Percentiles rank a stretch among this genome's conserved stretches.
phyloP scores from a whole-genome alignment of 2,329 filamentous ascomycete genomes.

The Myriosclerotinia scirpicola region DNA sequence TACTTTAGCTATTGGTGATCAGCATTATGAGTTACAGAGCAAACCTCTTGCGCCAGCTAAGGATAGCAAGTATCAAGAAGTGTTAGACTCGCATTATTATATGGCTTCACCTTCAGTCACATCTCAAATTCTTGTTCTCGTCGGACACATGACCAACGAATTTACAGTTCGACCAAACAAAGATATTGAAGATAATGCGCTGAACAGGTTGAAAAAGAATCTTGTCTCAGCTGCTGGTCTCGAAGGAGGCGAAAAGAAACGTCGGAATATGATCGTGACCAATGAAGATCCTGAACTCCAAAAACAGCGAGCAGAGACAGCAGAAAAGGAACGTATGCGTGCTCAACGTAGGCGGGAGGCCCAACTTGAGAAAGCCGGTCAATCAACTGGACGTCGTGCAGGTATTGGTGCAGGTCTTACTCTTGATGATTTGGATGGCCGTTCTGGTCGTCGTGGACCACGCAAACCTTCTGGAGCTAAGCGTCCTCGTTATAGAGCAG shows the following conservation, averaged over 20 bases:
- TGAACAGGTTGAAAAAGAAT: conserved; percentile 65
- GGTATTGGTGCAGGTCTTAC: conserved; percentile 57
- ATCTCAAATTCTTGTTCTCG: conserved; percentile 67
- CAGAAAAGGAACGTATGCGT: conserved; percentile 71
- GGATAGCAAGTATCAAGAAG: conserved; percentile 57
- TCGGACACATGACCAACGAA: conserved; percentile 74
- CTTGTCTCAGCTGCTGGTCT: conserved; percentile 62
- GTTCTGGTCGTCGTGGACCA: conserved; percentile 49
- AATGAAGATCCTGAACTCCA: conserved; percentile 74
- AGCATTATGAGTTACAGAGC: conserved; percentile 72
- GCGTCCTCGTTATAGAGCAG: conserved; percentile 57
- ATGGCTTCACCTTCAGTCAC: conserved; percentile 69
- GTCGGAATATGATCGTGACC: conserved; percentile 67
- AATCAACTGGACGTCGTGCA: conserved; percentile 43
- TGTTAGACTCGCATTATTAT: conserved; percentile 74
- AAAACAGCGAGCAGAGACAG: conserved; percentile 70
- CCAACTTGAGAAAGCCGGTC: conserved; percentile 57
- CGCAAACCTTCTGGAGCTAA: conserved; percentile 54
- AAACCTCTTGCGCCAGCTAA: conserved; percentile 65
- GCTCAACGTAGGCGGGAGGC: conserved; percentile 66
- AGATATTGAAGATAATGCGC: conserved; percentile 67
- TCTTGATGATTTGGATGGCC: conserved; percentile 68
- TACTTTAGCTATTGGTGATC: conserved; percentile 71
- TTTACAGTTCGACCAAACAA: conserved; percentile 68
- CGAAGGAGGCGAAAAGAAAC: conserved; percentile 53